Conservation (phyloP, 768 basidiomycete species). For the Podaxis sp. region DNA sequence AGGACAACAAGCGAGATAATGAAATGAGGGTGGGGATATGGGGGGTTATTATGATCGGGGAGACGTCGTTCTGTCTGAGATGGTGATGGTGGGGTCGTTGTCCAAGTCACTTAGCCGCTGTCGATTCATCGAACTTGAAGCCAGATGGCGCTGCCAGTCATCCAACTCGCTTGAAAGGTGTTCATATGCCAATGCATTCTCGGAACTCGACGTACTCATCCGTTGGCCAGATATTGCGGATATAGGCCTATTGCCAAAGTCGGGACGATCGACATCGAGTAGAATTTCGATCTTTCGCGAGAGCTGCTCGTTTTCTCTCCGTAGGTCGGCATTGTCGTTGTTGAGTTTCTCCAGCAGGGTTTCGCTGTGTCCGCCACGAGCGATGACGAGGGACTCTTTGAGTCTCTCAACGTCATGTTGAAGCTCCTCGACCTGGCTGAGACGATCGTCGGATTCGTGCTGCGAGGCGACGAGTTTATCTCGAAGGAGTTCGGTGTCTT, state of each 20-base stretch:
- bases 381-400: conserved; percentile 67
- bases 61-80: conserved; percentile 59
- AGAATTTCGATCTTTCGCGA: conserved; percentile 90
- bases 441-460: conserved; percentile 77
- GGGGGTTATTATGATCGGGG: conserved; percentile 45
- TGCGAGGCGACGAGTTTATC: conserved; percentile 71
- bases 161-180: conserved; percentile 80
- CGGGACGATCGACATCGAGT: conserved; percentile 81
- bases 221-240: conserved; percentile 60
- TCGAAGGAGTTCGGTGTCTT: conserved; percentile 69
- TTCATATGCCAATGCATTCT: conserved; percentile 75
- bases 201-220: conserved; percentile 78
- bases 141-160: conserved; percentile 81
- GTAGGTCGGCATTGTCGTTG: conserved; percentile 75
- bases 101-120: conserved; percentile 75
- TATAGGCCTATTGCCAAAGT: conserved; percentile 60
- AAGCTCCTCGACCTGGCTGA: conserved; percentile 74
- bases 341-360: conserved; percentile 79
- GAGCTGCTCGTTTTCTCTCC: conserved; percentile 84
- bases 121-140: conserved; percentile 72
- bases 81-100: conserved; percentile 43
- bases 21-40: conserved; percentile 19
- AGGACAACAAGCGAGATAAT: conserved; percentile 22
- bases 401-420: conserved; percentile 79
- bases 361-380: conserved; percentile 77